Evolutionary conservation across 2,329 filamentous ascomycete genomes (phyloP), one percentile per base, ranked within the genome.

Genomic region (Beauveria caledonica): DNA sequence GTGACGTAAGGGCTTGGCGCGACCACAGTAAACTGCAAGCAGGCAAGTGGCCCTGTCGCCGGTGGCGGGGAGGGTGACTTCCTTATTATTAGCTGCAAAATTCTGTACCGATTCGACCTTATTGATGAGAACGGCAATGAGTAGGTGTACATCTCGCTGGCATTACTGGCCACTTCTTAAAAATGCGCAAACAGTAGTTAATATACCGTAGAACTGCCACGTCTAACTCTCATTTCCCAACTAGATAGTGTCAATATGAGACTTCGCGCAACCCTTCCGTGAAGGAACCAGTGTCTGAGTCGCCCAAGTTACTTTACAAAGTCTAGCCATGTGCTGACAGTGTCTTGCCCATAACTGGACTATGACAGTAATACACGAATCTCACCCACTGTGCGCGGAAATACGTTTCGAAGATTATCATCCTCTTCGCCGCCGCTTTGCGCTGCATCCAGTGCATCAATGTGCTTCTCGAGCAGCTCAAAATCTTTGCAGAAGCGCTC

Each of bases 401-500:
- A 85, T 10, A 83, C 67, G 17, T 65, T 63, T 17, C 70, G 67
- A 19, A 73, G 56, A 17, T 59, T 61, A 5, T 60, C 55, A 8
- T 72, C 70, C 3, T 66, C 68, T 3, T 66, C 67, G 1, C 66
- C 67, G 8, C 63, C 68, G 9, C 63, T 62, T 11, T 42, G 52
- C 15, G 56, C 62, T 5, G 75, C 74, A 63, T 79, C 78, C 27
- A 73, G 73, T 6, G 74, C 70, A 36, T 77, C 70, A 39, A 85
- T 73, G 58, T 79, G 70, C 55, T 77, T 73, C 66, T 86, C 82
- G 2, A 83, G 69, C 56, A 78, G 76, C 68, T 83, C 90, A 73
- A 97, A 99, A 67, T 94, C 89, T 36, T 82, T 80, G 66, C 92
- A 96, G 74, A 99, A 99, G 58, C 78, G 81, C 66, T 90, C 86